Evolutionary conservation across 169 alveolate genomes (phyloP).

Genomic region (Plasmodium fragile): DNA sequence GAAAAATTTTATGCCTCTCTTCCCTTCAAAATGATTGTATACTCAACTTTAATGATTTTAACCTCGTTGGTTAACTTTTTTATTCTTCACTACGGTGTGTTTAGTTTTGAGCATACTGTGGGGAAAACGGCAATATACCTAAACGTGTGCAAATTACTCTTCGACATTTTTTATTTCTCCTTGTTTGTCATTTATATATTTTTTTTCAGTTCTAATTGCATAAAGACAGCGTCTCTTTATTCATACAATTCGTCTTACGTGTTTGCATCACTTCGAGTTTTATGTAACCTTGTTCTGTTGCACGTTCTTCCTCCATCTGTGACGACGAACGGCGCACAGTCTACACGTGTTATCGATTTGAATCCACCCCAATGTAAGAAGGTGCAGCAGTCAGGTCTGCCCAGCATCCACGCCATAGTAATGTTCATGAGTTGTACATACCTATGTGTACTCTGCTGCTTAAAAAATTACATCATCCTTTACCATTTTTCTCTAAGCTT

Average conservation of each 20-base stretch:
- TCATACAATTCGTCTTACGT: slow-evolving; percentile 41
- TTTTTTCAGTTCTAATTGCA: slow-evolving; percentile 30
- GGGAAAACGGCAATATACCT: not conserved
- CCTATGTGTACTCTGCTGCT: slow-evolving; percentile 32
- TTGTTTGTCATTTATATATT: slow-evolving; percentile 39
- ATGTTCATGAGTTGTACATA: slow-evolving; percentile 17
- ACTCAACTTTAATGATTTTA: slow-evolving; percentile 34
- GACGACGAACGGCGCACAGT: not conserved
- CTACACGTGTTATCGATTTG: not conserved
- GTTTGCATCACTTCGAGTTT: slow-evolving; percentile 17
- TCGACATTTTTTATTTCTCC: slow-evolving; percentile 34
- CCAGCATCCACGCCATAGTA: not conserved
- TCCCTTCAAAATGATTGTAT: slow-evolving; percentile 45
- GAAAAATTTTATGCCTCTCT: slow-evolving; percentile 62
- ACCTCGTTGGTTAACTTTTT: slow-evolving; percentile 36
- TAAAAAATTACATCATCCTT: slow-evolving; percentile 65
- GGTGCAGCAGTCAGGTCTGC: not conserved
- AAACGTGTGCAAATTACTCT: slow-evolving; percentile 18
- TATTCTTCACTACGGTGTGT: slow-evolving; percentile 23
- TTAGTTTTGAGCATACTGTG: not conserved
- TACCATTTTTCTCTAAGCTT: slow-evolving; percentile 34
- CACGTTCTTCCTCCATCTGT: not conserved
- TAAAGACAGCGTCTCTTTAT: slow-evolving; percentile 17
- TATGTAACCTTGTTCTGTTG: slow-evolving; percentile 21
- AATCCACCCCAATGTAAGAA: not conserved